Conservation (phyloP, 148 eudicot genomes). For the Camellia granthamiana region DNA sequence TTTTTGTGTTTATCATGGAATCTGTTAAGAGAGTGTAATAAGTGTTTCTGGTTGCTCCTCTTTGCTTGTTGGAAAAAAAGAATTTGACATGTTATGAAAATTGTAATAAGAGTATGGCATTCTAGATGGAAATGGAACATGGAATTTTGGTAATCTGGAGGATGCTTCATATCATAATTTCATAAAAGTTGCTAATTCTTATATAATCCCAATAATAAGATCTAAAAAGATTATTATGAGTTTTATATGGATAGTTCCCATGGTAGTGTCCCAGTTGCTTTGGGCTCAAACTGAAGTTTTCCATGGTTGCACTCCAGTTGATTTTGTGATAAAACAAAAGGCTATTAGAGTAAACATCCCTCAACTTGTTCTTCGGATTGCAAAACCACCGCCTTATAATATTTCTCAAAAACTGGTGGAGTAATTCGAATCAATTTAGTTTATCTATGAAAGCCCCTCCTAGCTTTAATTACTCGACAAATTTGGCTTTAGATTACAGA, state of each 20-base stretch:
- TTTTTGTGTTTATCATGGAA: too few relatives aligned
- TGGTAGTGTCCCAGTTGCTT: neutral
- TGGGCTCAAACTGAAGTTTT: neutral
- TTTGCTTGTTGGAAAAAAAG: neutral
- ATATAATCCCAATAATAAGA: neutral
- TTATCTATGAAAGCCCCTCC: conserved; percentile 1
- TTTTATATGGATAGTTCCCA: neutral
- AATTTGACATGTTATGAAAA: neutral
- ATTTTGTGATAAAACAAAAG: neutral
- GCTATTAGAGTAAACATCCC: neutral
- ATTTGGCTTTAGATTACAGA: neutral
- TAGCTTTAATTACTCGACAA: neutral
- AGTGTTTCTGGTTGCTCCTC: neutral
- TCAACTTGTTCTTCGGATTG: neutral
- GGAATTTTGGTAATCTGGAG: neutral
- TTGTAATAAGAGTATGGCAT: neutral
- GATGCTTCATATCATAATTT: neutral
- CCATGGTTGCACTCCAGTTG: neutral
- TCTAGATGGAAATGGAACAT: neutral
- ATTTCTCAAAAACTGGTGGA: too few relatives aligned
- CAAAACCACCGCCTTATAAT: too few relatives aligned
- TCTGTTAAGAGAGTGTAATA: too few relatives aligned
- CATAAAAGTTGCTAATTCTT: neutral
- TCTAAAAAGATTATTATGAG: too few relatives aligned
- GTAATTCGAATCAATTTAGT: neutral